phyloP scores from a whole-genome alignment of 768 basidiomycete species.

The Tricholomella constricta region DNA sequence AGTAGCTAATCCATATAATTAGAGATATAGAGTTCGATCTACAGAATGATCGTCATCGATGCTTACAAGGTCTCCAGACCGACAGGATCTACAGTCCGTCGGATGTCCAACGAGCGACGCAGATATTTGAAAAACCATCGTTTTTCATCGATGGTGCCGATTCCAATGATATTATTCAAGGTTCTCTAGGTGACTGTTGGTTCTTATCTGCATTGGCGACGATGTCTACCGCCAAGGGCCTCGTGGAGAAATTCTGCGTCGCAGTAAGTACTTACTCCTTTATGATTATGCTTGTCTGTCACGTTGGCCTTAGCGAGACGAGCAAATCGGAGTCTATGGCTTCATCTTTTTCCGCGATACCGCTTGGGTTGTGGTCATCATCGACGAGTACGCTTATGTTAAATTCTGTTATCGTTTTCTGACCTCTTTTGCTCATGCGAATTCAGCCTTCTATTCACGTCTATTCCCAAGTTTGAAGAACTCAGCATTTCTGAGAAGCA shows the following conservation, averaged over 20 bases:
- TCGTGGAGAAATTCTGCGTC: slow-evolving; percentile 57
- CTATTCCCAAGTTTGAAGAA: slow-evolving; percentile 55
- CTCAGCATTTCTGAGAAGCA: slow-evolving; percentile 39
- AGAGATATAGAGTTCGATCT: slow-evolving; percentile 47
- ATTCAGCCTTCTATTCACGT: slow-evolving; percentile 47
- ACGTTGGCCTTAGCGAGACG: slow-evolving; percentile 41
- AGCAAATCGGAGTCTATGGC: slow-evolving; percentile 57
- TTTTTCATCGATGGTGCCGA: slow-evolving; percentile 49
- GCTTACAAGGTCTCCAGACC: slow-evolving; percentile 38
- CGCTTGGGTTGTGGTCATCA: slow-evolving; percentile 52
- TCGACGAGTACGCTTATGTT: slow-evolving; percentile 50
- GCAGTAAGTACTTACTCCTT: slow-evolving; percentile 36
- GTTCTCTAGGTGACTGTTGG: slow-evolving; percentile 52
- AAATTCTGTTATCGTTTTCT: neutral
- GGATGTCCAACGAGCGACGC: slow-evolving; percentile 46
- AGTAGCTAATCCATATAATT: neutral
- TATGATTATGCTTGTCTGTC: no score
- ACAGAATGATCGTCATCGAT: slow-evolving; percentile 37
- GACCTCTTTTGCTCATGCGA: neutral
- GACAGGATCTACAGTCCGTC: slow-evolving; percentile 21
- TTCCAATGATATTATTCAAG: slow-evolving; percentile 50
- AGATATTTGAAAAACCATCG: slow-evolving; percentile 53
- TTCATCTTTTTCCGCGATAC: slow-evolving; percentile 59
- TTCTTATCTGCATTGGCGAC: slow-evolving; percentile 55
- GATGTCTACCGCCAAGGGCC: slow-evolving; percentile 42